Evolutionary conservation across 352 stramenopile genomes (phyloP).

Genomic region (Phytophthora nicotianae): DNA sequence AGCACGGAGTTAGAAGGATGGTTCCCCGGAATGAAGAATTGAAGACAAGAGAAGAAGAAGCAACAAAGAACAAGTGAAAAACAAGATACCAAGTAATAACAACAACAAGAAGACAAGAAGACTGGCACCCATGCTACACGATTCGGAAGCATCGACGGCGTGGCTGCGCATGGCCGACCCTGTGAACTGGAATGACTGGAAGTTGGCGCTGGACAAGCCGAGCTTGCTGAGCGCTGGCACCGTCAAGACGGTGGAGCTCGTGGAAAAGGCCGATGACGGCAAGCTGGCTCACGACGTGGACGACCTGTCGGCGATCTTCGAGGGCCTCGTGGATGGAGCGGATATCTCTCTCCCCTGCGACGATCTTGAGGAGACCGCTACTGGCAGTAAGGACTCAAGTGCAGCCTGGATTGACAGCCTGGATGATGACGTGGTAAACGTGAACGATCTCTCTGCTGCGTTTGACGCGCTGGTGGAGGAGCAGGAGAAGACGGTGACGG

Average conservation of each 20-base stretch:
- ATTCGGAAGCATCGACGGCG: conserved; percentile 60
- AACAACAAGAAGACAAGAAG: conserved; percentile 35
- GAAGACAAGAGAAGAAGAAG: conserved; percentile 75
- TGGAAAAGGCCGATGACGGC: conserved; percentile 75
- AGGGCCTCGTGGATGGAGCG: conserved; percentile 66
- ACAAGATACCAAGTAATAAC: conserved; percentile 53
- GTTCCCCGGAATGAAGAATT: conserved; percentile 81
- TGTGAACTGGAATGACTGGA: conserved; percentile 57
- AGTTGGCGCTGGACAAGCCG: conserved; percentile 49
- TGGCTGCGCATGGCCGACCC: conserved; percentile 61
- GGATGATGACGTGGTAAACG: conserved; percentile 71
- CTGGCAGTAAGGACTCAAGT: conserved; percentile 26
- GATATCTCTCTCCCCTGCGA: conserved; percentile 69
- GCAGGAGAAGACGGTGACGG: conserved; percentile 31
- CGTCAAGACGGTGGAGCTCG: conserved; percentile 35
- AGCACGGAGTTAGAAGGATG: conserved; percentile 82
- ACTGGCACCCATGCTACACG: conserved; percentile 62
- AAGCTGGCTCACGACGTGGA: conserved; percentile 80
- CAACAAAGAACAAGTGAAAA: conserved; percentile 43
- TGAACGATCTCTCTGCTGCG: conserved; percentile 72
- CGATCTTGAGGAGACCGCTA: conserved; percentile 32
- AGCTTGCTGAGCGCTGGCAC: conserved; percentile 30
- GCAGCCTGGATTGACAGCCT: conserved; percentile 67
- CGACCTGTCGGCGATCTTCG: conserved; percentile 76
- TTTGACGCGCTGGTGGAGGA: conserved; percentile 68